A percentile compares a stretch with the other conserved stretches of the same genome.
Conservation (phyloP, 352 stramenopile species). For the Pythium sukuiense region DNA sequence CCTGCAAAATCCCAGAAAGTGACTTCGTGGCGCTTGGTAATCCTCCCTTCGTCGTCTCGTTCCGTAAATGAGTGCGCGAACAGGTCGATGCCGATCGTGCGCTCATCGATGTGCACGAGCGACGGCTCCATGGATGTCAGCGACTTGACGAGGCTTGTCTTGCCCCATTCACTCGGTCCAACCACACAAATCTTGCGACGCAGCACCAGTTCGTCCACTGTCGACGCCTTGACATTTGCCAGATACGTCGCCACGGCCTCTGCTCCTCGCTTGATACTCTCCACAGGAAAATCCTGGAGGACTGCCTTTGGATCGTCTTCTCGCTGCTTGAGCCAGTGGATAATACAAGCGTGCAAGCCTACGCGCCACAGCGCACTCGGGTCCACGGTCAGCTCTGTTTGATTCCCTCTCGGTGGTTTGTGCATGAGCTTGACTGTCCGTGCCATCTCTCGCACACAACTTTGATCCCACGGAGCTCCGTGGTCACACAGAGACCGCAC, state of each 20-base stretch:
- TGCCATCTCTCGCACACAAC: background rate
- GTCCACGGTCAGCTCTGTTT: background rate
- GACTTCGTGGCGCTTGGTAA: slow-evolving; percentile 9
- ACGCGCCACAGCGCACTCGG: background rate
- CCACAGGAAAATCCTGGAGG: background rate
- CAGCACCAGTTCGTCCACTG: slow-evolving; percentile 6
- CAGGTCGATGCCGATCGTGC: slow-evolving; percentile 37
- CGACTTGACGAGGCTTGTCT: slow-evolving; percentile 38
- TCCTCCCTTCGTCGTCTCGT: background rate
- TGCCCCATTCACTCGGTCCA: slow-evolving; percentile 34
- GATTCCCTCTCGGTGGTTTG: background rate
- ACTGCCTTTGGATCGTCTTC: background rate
- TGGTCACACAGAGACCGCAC: background rate
- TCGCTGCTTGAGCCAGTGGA: background rate
- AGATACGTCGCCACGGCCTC: slow-evolving; percentile 14
- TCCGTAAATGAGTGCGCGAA: slow-evolving; percentile 27
- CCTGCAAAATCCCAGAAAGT: slow-evolving; percentile 29
- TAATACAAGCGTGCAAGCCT: background rate
- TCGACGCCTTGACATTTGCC: background rate
- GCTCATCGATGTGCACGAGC: slow-evolving; percentile 23
- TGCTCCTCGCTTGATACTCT: background rate
- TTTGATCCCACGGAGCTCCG: background rate
- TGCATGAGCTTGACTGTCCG: background rate
- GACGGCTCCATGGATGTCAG: slow-evolving; percentile 15
- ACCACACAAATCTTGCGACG: slow-evolving; percentile 35